phyloP scores from a whole-genome alignment of 352 stramenopile species.

The Phytophthora uliginosa region DNA sequence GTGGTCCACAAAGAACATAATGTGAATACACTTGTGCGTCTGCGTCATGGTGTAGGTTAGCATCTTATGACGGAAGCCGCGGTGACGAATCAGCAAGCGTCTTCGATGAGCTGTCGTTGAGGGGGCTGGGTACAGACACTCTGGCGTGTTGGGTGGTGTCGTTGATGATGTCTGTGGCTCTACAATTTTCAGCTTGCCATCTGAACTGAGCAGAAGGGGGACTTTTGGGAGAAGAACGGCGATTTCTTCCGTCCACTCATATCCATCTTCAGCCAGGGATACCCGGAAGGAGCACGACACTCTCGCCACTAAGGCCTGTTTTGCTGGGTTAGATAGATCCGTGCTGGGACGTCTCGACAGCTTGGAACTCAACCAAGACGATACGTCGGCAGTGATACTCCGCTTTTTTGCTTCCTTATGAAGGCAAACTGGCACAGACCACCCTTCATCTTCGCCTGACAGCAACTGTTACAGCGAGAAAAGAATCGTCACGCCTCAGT shows the following conservation, averaged over 20 bases:
- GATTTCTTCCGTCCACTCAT: constrained; percentile 65
- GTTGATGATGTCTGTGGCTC: constrained; percentile 26
- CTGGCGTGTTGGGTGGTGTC: constrained; percentile 9
- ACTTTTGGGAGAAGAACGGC: constrained; percentile 49
- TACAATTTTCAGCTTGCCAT: constrained; percentile 37
- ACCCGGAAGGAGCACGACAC: constrained; percentile 66
- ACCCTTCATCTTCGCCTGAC: constrained; percentile 36
- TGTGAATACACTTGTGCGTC: constrained; percentile 54
- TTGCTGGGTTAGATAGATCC: constrained; percentile 30
- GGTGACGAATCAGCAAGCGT: constrained; percentile 68
- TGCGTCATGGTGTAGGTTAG: constrained; percentile 78
- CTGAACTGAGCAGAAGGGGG: constrained; percentile 40
- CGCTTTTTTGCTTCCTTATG: constrained; percentile 56
- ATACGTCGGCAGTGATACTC: constrained; percentile 57
- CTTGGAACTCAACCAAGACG: constrained; percentile 66
- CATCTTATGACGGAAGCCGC: constrained; percentile 63
- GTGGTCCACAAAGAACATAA: constrained; percentile 78
- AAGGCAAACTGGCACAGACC: constrained; percentile 60
- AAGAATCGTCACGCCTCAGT: background rate
- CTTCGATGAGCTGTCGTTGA: constrained; percentile 59
- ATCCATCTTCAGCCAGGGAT: constrained; percentile 40
- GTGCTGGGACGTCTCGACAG: constrained; percentile 52
- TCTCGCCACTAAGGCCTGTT: constrained; percentile 44
- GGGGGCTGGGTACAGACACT: constrained; percentile 50
- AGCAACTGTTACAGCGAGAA: constrained; percentile 32